Base-by-base conservation (phyloP, 2,329 filamentous ascomycete species). In the Leptodontidium sp. region DNA sequence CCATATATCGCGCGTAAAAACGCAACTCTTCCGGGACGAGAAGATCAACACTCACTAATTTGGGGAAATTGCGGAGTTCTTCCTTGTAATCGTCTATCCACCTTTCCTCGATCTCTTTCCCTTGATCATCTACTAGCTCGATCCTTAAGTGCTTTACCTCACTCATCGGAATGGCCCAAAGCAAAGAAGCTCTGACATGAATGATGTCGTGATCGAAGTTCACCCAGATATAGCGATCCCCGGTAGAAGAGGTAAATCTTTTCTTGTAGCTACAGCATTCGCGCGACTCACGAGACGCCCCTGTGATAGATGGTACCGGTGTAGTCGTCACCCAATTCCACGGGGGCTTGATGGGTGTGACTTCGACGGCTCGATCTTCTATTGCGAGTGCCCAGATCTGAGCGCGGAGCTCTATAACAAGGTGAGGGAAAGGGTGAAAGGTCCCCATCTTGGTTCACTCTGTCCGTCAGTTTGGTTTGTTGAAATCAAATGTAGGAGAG, bases 171-270 rank as follows among this genome's bases (percentile, higher is more conserved):
- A 57, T 14, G 21, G 4, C 49, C 49, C 49, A 52, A 14, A 52
- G 49, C 6, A 26, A 5, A 26, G 26, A 21, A 26, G 7, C 3
- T 12, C 1, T 21, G 21, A 57, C 2, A 11, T 57, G 32, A 29
- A 57, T 57, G 53, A 57, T 40, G 38, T 57, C 53, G 53, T 57
- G 32, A 55, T 55, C 52, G 35, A 55, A 55, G 29, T 55, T 55
- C 14, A 4, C 32, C 53, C 53, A 57, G 32, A 57, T 21, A 21
- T 55, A 35, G 14, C 26, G 12, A 21, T 21, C 21, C 21, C 21
- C 15, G 26, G 14, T 17, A 17, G 8, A 4, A 29, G 2, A 32
- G 53, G 7, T 15, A 5, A 21, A 38, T 0, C 5, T 6, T 7
- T 40, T 57, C 4, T 57, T 32, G 17, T 57, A 57, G 32, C 32